Percentiles rank a stretch among this genome's conserved stretches.
Evolutionary conservation across 176 grass and related monocot genomes (phyloP).

Genomic region (Cenchrus fungigraminus): DNA sequence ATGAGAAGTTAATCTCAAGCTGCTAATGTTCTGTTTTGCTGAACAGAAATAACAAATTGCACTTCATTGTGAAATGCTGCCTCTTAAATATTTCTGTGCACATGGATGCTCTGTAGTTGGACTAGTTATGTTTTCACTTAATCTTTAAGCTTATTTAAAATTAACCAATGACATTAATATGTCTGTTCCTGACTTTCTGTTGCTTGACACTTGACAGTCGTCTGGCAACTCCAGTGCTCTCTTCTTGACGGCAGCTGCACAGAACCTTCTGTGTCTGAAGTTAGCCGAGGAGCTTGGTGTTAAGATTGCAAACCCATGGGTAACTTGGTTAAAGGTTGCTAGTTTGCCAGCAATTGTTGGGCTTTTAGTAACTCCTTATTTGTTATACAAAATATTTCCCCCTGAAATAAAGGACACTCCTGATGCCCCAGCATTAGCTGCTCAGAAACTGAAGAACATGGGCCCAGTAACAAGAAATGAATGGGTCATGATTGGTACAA

Average conservation of each 20-base stretch:
- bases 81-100: neutral
- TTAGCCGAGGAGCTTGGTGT: constrained; percentile 94
- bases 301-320: constrained; percentile 85
- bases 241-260: constrained; percentile 96
- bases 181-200: constrained; percentile 40
- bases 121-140: neutral
- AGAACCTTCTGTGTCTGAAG: constrained; percentile 94
- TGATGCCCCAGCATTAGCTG: constrained; percentile 87
- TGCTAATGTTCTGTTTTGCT: neutral
- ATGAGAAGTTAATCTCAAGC: neutral
- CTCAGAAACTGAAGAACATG: constrained; percentile 82
- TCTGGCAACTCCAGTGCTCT: constrained; percentile 91
- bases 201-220: constrained; percentile 55
- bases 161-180: neutral
- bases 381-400: constrained; percentile 95
- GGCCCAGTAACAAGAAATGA: constrained; percentile 92
- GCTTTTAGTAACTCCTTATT: constrained; percentile 78
- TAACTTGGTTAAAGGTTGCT: constrained; percentile 88
- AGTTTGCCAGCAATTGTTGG: constrained; percentile 79
- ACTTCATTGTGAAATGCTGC: neutral
- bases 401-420: constrained; percentile 98
- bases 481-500: constrained; percentile 87
- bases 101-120: neutral
- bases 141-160: constrained; percentile 25
- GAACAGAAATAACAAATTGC: neutral